These are phyloP conservation scores for Coprinellus micaceus DNA, from an alignment of 768 basidiomycete genomes.

Conservation along the genomic window DNA sequence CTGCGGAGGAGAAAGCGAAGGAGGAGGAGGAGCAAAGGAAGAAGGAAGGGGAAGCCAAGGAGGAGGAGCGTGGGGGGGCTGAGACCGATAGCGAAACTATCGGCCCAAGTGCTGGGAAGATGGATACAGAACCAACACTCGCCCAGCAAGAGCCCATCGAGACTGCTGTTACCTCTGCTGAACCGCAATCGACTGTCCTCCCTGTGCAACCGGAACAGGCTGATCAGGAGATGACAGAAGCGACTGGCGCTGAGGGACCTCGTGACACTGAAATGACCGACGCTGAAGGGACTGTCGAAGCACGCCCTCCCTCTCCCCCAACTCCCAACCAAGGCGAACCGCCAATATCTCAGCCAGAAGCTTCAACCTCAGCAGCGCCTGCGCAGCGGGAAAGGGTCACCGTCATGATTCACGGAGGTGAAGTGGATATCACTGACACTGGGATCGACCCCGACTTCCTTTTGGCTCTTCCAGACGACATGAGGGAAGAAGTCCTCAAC, in stretches of 20 bases:
- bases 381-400: constrained; percentile 64
- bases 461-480: constrained; percentile 96
- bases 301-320: constrained; percentile 30
- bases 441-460: constrained; percentile 98
- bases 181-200: not conserved
- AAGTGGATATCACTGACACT: constrained; percentile 96
- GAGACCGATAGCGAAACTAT: constrained; percentile 30
- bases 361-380: constrained; percentile 13
- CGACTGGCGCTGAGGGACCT: not conserved
- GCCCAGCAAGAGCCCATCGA: not conserved
- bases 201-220: not conserved
- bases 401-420: constrained; percentile 86
- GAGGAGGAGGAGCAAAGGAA: constrained; percentile 30
- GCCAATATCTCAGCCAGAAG: constrained; percentile 49
- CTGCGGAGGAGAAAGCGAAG: constrained; percentile 38
- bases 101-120: constrained; percentile 9
- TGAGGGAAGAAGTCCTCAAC: constrained; percentile 96
- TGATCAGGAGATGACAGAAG: constrained; percentile 8
- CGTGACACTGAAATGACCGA: constrained; percentile 1
- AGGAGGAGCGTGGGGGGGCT: constrained; percentile 29
- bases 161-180: not conserved
- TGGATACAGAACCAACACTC: constrained; percentile 8
- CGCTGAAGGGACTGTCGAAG: constrained; percentile 15
- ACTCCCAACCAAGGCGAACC: constrained; percentile 16
- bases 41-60: constrained; percentile 29